Evolutionary conservation across 1,284 basidiomycete genomes (phyloP), one percentile per base, ranked within the genome.

Genomic region (Tilletia indica): DNA sequence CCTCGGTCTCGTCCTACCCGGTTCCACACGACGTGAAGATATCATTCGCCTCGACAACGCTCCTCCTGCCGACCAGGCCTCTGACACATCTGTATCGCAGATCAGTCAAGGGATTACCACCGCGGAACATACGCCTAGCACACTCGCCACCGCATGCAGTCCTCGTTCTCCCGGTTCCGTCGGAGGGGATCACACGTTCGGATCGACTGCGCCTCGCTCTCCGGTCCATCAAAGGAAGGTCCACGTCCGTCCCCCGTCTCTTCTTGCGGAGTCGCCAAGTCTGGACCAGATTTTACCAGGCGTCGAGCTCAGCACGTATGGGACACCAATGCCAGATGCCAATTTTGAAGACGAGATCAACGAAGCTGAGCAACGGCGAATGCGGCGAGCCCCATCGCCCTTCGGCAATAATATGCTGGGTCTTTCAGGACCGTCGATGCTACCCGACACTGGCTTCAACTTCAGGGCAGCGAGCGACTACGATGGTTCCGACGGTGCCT

Each of bases 191-290:
- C 38, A 64, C 61, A 42, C 61, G 3, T 64, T 64, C 21, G 61
- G 61, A 39, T 64, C 61, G 61, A 64, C 61, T 3, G 61, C 61
- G 19, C 61, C 61, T 5, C 61, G 61, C 4, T 64, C 61, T 9
- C 61, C 61, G 8, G 61, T 64, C 61, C 31, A 64, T 31, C 56
- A 36, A 36, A 19, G 61, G 14, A 42, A 14, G 12, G 61, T 42
- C 9, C 61, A 42, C 19, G 12, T 38, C 61, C 34, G 61, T n/a
- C 9, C 8, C 16, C 34, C 61, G 8, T n/a, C 38, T 39, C 16
- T 16, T 21, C 36, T 39, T 25, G 31, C 61, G 34, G 34, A 38
- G 4, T 64, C 61, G 31, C 61, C 61, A 25, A 64, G 61, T 38
- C 61, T 64, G 12, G 61, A 38, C 16, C 36, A 38, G n/a, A 42